phyloP scores from a whole-genome alignment of 2,329 filamentous ascomycete genomes.

The Pseudomassariella vexata region DNA sequence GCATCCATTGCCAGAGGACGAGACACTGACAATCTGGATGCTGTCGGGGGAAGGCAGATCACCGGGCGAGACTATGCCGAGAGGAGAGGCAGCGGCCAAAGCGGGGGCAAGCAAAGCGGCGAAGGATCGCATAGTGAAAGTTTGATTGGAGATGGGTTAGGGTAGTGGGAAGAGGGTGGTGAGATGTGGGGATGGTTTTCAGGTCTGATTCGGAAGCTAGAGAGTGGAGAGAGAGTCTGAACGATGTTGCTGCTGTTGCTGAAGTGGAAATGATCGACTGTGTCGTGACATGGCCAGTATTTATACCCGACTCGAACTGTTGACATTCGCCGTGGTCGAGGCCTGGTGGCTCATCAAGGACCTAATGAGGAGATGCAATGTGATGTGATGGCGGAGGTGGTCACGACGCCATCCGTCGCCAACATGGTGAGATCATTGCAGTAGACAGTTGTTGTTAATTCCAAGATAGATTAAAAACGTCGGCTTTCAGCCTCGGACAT shows the following conservation, averaged over 20 bases:
- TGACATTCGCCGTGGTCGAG: too few relatives aligned
- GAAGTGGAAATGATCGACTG: slow-evolving; percentile 18
- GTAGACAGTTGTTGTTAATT: slow-evolving; percentile 10
- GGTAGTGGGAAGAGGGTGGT: slow-evolving; percentile 4
- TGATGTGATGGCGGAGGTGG: too few relatives aligned
- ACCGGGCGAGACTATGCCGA: slow-evolving; percentile 22
- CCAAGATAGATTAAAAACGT: slow-evolving; percentile 14
- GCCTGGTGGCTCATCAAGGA: too few relatives aligned
- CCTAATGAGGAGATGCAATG: too few relatives aligned
- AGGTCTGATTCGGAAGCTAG: slow-evolving; percentile 1
- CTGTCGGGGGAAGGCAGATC: slow-evolving; percentile 31
- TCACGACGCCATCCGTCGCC: too few relatives aligned
- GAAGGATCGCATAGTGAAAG: slow-evolving; percentile 30
- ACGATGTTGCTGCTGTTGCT: slow-evolving; percentile 7
- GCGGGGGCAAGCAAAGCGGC: slow-evolving; percentile 25
- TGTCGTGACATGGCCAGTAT: slow-evolving; percentile 14
- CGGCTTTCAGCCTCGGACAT: slow-evolving; percentile 12
- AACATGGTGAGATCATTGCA: too few relatives aligned
- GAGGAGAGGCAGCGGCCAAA: slow-evolving; percentile 30
- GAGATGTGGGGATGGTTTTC: slow-evolving; percentile 7
- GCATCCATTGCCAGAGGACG: slow-evolving; percentile 38
- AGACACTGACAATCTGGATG: slow-evolving; percentile 34
- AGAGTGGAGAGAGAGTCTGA: neutral
- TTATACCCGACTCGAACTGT: slow-evolving; percentile 16
- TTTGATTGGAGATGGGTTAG: too few relatives aligned